Conservation (phyloP, 345 rosid genomes). For the Populus nigra region DNA sequence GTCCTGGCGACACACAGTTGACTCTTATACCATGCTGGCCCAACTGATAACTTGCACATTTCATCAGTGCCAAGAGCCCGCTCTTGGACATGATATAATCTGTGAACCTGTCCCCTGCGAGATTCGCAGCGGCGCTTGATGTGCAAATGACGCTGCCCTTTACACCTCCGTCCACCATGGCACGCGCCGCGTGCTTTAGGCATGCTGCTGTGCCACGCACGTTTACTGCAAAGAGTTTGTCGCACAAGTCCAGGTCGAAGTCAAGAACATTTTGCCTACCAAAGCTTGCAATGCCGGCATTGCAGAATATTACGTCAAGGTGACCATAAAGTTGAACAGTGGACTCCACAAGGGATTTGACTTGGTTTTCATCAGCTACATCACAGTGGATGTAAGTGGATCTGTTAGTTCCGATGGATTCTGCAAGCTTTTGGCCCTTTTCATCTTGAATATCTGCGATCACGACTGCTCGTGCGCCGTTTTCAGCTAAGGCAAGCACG, state of each 20-base stretch:
- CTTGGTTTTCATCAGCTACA: constrained; percentile 38
- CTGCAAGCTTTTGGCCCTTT: constrained; percentile 19
- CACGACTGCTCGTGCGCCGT: constrained; percentile 25
- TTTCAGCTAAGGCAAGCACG: constrained; percentile 19
- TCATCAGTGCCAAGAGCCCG: constrained; percentile 40
- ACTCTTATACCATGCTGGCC: constrained; percentile 47
- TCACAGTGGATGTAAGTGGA: constrained; percentile 34
- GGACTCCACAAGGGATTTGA: constrained; percentile 29
- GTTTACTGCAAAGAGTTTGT: constrained; percentile 26
- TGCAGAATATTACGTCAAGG: constrained; percentile 44
- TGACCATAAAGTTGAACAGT: constrained; percentile 20
- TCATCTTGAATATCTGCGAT: constrained; percentile 40
- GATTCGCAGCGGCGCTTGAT: constrained; percentile 23
- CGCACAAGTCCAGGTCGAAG: constrained; percentile 19
- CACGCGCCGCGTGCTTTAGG: constrained; percentile 37
- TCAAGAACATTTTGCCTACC: constrained; percentile 28
- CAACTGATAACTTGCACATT: constrained; percentile 39
- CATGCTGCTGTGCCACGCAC: constrained; percentile 30
- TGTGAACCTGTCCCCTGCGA: neutral
- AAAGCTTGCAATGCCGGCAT: constrained; percentile 23
- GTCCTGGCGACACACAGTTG: constrained; percentile 41
- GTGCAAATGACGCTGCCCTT: constrained; percentile 47
- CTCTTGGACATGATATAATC: constrained; percentile 43
- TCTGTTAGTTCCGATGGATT: constrained; percentile 22
- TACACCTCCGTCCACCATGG: constrained; percentile 30